Percentiles rank a stretch among this genome's conserved stretches.
Evolutionary conservation across 1,284 basidiomycete genomes (phyloP).

Genomic region (Earliella scabrosa): DNA sequence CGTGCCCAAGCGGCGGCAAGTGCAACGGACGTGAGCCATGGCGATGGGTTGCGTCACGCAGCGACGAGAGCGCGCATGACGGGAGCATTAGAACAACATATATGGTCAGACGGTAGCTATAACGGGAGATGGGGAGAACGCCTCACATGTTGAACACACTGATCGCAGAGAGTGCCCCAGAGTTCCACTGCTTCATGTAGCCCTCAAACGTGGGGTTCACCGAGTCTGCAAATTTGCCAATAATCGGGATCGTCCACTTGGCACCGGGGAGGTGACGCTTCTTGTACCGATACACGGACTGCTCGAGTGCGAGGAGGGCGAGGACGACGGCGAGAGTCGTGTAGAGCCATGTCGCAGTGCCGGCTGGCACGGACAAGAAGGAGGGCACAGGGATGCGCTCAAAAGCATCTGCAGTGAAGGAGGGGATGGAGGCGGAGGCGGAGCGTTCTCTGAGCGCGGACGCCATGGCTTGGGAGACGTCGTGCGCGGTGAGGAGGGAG

Average conservation of each 20-base stretch:
- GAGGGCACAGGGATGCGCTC: slow-evolving; percentile 52
- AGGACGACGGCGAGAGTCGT: slow-evolving; percentile 66
- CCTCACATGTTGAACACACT: slow-evolving; percentile 96
- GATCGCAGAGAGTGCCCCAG: slow-evolving; percentile 82
- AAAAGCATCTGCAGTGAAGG: slow-evolving; percentile 45
- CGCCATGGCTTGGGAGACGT: slow-evolving; percentile 24
- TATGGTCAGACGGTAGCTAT: slow-evolving; percentile 21
- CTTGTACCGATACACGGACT: slow-evolving; percentile 86
- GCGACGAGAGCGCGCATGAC: slow-evolving; percentile 1
- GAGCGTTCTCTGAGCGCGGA: slow-evolving; percentile 39
- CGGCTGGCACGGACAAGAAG: slow-evolving; percentile 42
- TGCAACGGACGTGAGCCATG: slow-evolving; percentile 1
- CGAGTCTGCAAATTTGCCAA: slow-evolving; percentile 92
- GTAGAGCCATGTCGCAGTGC: slow-evolving; percentile 60
- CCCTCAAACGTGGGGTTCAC: slow-evolving; percentile 87
- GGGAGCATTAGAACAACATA: slow-evolving; percentile 6
- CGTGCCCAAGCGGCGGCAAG: slow-evolving; percentile 2
- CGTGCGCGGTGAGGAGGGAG: slow-evolving; percentile 7
- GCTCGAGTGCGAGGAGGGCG: slow-evolving; percentile 76
- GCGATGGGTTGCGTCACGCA: neutral
- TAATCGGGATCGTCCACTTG: slow-evolving; percentile 92
- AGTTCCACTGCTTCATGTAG: slow-evolving; percentile 90
- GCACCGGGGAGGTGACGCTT: slow-evolving; percentile 87
- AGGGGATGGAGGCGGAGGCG: slow-evolving; percentile 44
- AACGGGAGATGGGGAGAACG: slow-evolving; percentile 6